Percentiles rank a stretch among this genome's conserved stretches.
phyloP scores from a whole-genome alignment of 345 rosid species.

The Pugionium dolabratum region DNA sequence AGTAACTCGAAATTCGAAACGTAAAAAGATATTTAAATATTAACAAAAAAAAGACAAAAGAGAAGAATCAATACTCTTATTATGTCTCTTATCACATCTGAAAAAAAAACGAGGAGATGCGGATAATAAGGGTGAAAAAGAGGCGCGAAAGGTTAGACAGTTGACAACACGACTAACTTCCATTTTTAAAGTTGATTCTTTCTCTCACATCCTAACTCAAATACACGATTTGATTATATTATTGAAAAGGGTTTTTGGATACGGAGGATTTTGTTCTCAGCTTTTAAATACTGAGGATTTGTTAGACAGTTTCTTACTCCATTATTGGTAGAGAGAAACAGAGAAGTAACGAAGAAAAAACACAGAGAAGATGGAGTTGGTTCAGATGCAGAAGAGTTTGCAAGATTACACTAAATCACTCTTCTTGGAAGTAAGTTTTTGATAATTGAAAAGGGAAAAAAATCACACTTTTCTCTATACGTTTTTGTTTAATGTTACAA shows the following conservation, averaged over 20 bases:
- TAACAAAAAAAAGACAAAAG: constrained; percentile 5
- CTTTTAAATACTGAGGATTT: constrained; percentile 26
- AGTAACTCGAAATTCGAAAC: constrained; percentile 7
- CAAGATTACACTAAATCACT: constrained; percentile 72
- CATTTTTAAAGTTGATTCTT: constrained; percentile 29
- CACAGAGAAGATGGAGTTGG: constrained; percentile 57
- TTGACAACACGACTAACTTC: constrained; percentile 37
- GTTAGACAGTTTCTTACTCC: constrained; percentile 33
- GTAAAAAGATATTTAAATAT: neutral
- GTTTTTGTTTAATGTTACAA: neutral
- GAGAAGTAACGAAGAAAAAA: constrained; percentile 16
- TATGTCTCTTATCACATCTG: constrained; percentile 27
- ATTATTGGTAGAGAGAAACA: constrained; percentile 33
- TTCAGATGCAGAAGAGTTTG: constrained; percentile 81
- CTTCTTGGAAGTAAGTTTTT: constrained; percentile 62
- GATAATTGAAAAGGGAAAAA: neutral
- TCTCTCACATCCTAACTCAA: constrained; percentile 25
- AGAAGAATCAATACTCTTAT: constrained; percentile 35
- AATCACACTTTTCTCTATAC: neutral
- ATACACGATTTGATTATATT: no score
- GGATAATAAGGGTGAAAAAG: constrained; percentile 10
- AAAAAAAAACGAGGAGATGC: constrained; percentile 22
- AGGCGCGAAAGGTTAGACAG: constrained; percentile 34
- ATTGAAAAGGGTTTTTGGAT: neutral
- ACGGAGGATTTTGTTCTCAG: constrained; percentile 31